Base-by-base conservation (phyloP, 2,329 filamentous ascomycete species). In the Colletotrichum tanaceti region DNA sequence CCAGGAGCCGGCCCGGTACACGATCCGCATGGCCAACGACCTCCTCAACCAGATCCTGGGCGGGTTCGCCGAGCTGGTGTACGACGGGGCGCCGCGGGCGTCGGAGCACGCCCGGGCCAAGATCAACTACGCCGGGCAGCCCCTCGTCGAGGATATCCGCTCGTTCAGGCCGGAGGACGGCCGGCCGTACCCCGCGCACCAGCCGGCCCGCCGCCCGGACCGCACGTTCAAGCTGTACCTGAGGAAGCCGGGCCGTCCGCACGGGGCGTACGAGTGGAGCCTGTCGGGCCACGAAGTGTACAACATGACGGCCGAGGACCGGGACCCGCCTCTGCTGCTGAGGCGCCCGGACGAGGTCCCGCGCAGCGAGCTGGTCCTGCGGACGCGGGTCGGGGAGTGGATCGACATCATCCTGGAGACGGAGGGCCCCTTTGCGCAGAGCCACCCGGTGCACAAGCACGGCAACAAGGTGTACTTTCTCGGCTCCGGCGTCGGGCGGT, bases 1-100 rank as follows among this genome's bases (percentile, higher is more conserved):
- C 71, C 77, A 82, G 52, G 44, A 44, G 5, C 73, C 61, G 54
- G 76, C 74, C 11, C 73, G 79, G 55, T 83, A 83, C 72, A 79
- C 76, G 0, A 79, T 84, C 39, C 72, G 74, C 1, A 66, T 75
- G 7, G 54, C 61, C 35, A 64, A 64, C 4, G 53, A 50, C 44
- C 61, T 64, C 0, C 53, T 64, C 13, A 64, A 64, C 4, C 61
- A 64, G 10, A 64, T 64, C 5, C 53, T 64, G 0, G 61, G 61
- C 0, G 61, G 44, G 10, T 64, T 64, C 14, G 61, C 61, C 2
- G 54, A 64, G 35, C 41, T 64, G 53, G 35, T 2, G 5, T 64
- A 64, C 10, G 54, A 35, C 5, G 44, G 35, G 1, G 61, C 53
- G 1, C 32, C 13, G 9, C 0, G 24, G 4, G 11, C 7, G 9